Evolutionary conservation across 768 basidiomycete species (phyloP), one percentile per base, ranked within the genome.

Genomic region (Boletus bicolor): DNA sequence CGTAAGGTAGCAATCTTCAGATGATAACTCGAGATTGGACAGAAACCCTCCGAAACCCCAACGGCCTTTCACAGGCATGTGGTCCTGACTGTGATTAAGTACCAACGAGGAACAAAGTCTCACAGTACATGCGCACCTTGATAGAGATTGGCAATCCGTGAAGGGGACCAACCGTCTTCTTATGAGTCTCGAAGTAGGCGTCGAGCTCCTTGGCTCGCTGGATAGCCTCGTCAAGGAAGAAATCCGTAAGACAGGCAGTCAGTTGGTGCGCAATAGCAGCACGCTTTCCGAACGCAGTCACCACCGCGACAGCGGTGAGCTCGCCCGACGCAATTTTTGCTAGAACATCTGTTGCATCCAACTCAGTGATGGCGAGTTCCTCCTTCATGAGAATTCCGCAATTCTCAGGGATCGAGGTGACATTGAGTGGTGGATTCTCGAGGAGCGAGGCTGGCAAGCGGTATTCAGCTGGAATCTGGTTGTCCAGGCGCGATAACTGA

Each of bases 251-350:
- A 54, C 75, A 79, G 43, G 63, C 59, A 4, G 67, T 61, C 30
- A 82, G 59, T 55, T 80, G 80, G 41, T 83, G 80, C 5, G 80
- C 81, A 48, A 83, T 74, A 15, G 76, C 74, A 10, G 82, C 80
- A n/a, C 82, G 70, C 64, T 80, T 80, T 51, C 65, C 74, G 55
- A 77, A 81, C 2, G 80, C 79, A 14, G 62, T 66, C 6, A 73
- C 70, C 24, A 76, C 76, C 17, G 72, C 70, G 7, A 79, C 76
- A 1, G 77, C 72, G 0, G 74, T 71, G 30, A 72, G 65, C 49
- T 68, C 39, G 10, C 71, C 68, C 5, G 51, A 55, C 7, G 67
- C 67, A 42, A 77, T 69, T 7, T 58, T 56, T 42, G 60, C 44
- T 17, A 70, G 47, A 28, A 77, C 51, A 7, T 60, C 68, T 15